Base-by-base conservation (phyloP, 176 grass and related monocot genomes). In the Triticum urartu region DNA sequence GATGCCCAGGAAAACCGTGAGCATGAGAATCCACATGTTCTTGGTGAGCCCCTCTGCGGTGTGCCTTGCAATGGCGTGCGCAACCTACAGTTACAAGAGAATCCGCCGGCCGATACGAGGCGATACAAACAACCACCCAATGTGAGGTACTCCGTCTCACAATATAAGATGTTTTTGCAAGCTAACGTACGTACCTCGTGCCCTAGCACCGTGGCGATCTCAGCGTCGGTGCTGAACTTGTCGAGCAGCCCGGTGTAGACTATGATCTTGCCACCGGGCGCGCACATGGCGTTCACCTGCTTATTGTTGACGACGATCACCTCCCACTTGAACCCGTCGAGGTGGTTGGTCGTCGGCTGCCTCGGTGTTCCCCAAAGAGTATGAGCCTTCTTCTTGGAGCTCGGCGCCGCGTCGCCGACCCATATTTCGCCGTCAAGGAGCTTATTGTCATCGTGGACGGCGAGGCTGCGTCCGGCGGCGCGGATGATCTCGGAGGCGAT, bases 61-160 rank as follows among this genome's bases (percentile, higher is more conserved):
- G 18, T 97, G 95, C 40, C 95, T 92, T 25, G 92, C 95, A 79
- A 97, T 75, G 9, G 71, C 87, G 32, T 97, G 95, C 47, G 89
- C 95, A 35, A 97, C 91, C 95, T 97, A 86, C 47, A 6, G 36
- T 38, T 38, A 38, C 36, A 38, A 38, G 26, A 26, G 26, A 26
- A 26, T 26, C 26, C 26, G 26, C 26, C 26, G 26, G 26, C 26
- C 26, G 26, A 26, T 26, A 26, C 26, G 26, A 26, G 36, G 36
- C 36, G 36, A 1, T 1, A 38, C 36, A 38, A 38, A 38, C 36
- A 1, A 39, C 7, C 38, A 39, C 38, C 7, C 38, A 39, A 39
- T 39, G 38, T 39, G 38, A 39, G 38, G 38, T 39, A 39, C 38
- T 39, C 38, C 38, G 7, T 39, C 38, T 39, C 38, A 39, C 38